A percentile compares a stretch with the other conserved stretches of the same genome.
These are phyloP conservation scores for Arctostaphylos glauca DNA, from an alignment of 148 eudicot species.

Conservation along the genomic window DNA sequence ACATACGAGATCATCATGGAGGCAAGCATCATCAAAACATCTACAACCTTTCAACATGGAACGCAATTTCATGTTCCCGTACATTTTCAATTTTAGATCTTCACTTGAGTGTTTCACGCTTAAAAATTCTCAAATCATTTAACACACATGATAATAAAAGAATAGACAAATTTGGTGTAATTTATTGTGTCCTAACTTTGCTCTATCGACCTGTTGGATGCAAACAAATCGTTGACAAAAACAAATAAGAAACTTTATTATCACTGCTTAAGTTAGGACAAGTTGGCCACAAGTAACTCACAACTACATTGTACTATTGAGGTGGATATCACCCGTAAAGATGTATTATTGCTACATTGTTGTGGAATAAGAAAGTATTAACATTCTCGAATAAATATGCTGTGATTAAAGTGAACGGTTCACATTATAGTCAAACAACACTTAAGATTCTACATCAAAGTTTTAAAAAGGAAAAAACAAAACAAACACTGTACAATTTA, in stretches of 20 bases:
- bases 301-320: slow-evolving; percentile 1
- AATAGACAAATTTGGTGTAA: too few relatives aligned
- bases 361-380: neutral
- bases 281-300: neutral
- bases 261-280: neutral
- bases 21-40: too few relatives aligned
- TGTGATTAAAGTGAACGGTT: neutral
- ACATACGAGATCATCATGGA: too few relatives aligned
- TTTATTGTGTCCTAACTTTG: too few relatives aligned
- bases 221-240: neutral
- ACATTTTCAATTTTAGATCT: too few relatives aligned
- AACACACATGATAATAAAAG: too few relatives aligned
- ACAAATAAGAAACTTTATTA: neutral
- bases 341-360: neutral
- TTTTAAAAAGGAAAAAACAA: too few relatives aligned
- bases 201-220: neutral
- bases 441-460: neutral
- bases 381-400: neutral
- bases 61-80: too few relatives aligned
- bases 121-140: too few relatives aligned
- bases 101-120: too few relatives aligned
- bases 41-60: too few relatives aligned
- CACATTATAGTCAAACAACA: slow-evolving; percentile 5
- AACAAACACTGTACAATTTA: too few relatives aligned
- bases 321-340: neutral